Conservation (phyloP, 176 grass and related monocot species). For the Oryza longistaminata region DNA sequence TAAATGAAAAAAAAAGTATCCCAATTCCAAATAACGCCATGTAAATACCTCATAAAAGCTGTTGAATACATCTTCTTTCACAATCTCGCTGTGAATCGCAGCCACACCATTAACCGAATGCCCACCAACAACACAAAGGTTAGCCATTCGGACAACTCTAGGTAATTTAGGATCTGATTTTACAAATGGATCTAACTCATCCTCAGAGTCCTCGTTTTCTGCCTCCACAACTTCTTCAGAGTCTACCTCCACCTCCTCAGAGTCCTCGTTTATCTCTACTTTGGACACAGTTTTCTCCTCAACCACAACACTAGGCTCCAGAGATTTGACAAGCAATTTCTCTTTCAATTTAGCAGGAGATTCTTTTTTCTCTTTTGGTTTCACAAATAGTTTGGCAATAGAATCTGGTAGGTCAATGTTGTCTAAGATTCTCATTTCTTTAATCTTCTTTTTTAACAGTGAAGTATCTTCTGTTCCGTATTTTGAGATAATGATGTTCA, state of each 20-base stretch:
- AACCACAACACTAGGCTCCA: conserved; percentile 42
- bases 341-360: conserved; percentile 45
- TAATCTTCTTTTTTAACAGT: conserved; percentile 78
- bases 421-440: conserved; percentile 96
- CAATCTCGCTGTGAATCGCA: conserved; percentile 98
- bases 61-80: conserved; percentile 96
- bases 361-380: conserved; percentile 67
- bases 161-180: conserved; percentile 72
- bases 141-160: conserved; percentile 88
- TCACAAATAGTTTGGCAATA: conserved; percentile 75
- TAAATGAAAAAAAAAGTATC: conserved; percentile 2
- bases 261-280: conserved; percentile 39
- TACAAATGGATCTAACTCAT: conserved; percentile 67
- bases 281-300: conserved; percentile 37
- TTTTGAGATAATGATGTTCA: conserved; percentile 70
- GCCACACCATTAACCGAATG: conserved; percentile 97
- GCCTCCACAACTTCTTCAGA: conserved; percentile 35
- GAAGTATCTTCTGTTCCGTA: conserved; percentile 71
- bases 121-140: conserved; percentile 91
- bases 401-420: conserved; percentile 82
- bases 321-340: conserved; percentile 42
- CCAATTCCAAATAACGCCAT: conserved; percentile 13
- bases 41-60: conserved; percentile 88
- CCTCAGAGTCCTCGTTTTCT: conserved; percentile 53
- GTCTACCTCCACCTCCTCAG: conserved; percentile 40